Conservation (phyloP, 2,329 filamentous ascomycete genomes). For the Pestalotiopsis sp. region DNA sequence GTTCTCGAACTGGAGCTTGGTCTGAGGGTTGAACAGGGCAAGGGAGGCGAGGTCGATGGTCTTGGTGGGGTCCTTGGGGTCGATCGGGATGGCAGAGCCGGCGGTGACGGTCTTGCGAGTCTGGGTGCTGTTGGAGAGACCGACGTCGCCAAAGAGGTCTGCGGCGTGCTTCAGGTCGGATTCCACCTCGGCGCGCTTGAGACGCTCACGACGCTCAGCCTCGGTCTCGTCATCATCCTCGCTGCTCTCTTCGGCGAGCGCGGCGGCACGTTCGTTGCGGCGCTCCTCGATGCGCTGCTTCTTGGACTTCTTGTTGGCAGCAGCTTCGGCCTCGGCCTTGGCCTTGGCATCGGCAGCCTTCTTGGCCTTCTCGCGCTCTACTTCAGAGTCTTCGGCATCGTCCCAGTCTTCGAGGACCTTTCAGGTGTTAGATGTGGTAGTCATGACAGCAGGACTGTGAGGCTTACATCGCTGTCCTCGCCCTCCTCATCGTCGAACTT, state of each 20-base stretch:
- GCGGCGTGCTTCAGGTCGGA: slow-evolving; percentile 87
- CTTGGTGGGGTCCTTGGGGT: slow-evolving; percentile 73
- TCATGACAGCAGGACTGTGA: not conserved
- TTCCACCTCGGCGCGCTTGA: slow-evolving; percentile 82
- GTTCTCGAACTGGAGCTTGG: slow-evolving; percentile 82
- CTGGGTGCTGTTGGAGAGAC: slow-evolving; percentile 50
- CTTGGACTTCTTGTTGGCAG: slow-evolving; percentile 90
- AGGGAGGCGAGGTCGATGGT: slow-evolving; percentile 81
- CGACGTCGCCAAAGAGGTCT: slow-evolving; percentile 81
- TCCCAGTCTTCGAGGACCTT: slow-evolving; percentile 97
- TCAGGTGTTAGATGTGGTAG: not conserved
- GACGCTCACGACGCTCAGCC: slow-evolving; percentile 71
- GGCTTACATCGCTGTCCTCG: slow-evolving; percentile 17
- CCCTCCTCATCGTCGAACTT: slow-evolving; percentile 18
- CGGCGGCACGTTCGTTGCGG: slow-evolving; percentile 61
- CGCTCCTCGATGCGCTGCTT: slow-evolving; percentile 82
- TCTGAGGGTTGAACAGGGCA: slow-evolving; percentile 85
- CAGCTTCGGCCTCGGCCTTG: slow-evolving; percentile 85
- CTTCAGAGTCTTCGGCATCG: slow-evolving; percentile 94
- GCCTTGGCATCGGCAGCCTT: slow-evolving; percentile 85
- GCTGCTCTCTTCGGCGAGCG: slow-evolving; percentile 54
- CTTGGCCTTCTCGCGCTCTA: slow-evolving; percentile 91
- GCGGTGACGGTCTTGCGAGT: slow-evolving; percentile 67
- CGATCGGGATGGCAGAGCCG: slow-evolving; percentile 67
- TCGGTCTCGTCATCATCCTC: slow-evolving; percentile 75